These are phyloP conservation scores for Afroboletus lepidellus DNA, from an alignment of 1,284 basidiomycete genomes.

Conservation along the genomic window DNA sequence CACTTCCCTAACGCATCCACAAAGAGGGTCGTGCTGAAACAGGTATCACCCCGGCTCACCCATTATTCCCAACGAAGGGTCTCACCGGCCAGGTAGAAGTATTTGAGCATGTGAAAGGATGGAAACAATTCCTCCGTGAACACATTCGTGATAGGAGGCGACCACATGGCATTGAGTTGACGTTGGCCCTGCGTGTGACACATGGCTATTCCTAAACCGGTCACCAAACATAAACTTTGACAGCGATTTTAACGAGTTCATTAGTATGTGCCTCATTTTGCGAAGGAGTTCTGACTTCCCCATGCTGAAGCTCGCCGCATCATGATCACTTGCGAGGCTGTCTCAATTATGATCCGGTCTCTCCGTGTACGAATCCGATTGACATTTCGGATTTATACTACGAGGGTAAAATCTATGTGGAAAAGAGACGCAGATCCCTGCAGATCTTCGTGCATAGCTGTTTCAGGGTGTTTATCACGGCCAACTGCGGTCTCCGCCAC, in stretches of 20 bases:
- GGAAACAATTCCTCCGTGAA: conserved; percentile 9
- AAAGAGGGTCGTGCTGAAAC: conserved; percentile 33
- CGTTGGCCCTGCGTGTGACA: conserved; percentile 8
- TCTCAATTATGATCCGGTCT: conserved; percentile 23
- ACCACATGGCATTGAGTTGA: conserved; percentile 7
- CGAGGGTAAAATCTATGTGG: conserved; percentile 9
- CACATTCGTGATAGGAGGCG: background rate
- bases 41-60: conserved; percentile 25
- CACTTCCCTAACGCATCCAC: conserved; percentile 34
- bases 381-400: conserved; percentile 22
- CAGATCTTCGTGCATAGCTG: conserved; percentile 21
- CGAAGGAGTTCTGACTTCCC: conserved; percentile 15
- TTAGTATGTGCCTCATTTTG: conserved; percentile 16
- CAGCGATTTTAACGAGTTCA: background rate
- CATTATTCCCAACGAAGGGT: conserved; percentile 32
- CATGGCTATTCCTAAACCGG: background rate
- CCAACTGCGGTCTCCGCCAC: conserved; percentile 19
- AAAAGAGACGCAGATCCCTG: conserved; percentile 16
- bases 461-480: conserved; percentile 23
- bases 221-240: conserved; percentile 3
- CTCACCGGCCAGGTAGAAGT: conserved; percentile 23
- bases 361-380: conserved; percentile 8
- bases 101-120: conserved; percentile 27
- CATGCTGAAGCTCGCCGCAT: conserved; percentile 7
- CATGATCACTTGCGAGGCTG: conserved; percentile 13